Evolutionary conservation across 2,329 filamentous ascomycete species (phyloP).

Genomic region (Fusarium sp.): DNA sequence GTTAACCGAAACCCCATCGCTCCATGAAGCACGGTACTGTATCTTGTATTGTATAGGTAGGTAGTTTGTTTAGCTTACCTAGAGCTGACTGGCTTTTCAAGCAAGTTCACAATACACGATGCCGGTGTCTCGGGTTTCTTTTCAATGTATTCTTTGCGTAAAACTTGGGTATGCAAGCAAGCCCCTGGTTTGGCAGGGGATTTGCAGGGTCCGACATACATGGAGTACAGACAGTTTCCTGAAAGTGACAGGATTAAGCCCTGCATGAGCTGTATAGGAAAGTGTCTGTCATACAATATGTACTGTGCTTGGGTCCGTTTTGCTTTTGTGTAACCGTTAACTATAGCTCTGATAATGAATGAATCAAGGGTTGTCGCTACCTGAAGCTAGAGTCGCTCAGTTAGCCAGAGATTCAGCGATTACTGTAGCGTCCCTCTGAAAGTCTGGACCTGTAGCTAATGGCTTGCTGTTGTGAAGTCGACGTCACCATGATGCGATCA

Average conservation of each 20-base stretch:
- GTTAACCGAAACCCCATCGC: not conserved
- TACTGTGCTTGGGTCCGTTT: constrained; percentile 1
- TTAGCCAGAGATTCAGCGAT: not conserved
- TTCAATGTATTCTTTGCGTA: not conserved
- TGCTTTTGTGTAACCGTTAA: constrained; percentile 6
- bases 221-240: constrained; percentile 1
- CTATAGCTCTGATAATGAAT: not conserved
- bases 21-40: not conserved
- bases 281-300: constrained; percentile 7
- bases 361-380: constrained; percentile 6
- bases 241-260: constrained; percentile 21
- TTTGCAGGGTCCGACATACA: constrained; percentile 26
- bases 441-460: constrained; percentile 21
- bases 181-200: constrained; percentile 16
- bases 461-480: constrained; percentile 24
- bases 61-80: not conserved
- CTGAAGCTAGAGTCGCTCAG: constrained; percentile 2
- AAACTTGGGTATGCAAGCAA: constrained; percentile 1
- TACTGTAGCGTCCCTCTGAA: not conserved
- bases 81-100: not conserved
- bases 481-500: constrained; percentile 43
- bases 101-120: not conserved
- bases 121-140: not conserved
- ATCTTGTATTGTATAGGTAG: not conserved
- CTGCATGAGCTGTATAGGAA: constrained; percentile 26